Base-by-base conservation (phyloP, 352 stramenopile genomes). In the Pythium apleroticum region DNA sequence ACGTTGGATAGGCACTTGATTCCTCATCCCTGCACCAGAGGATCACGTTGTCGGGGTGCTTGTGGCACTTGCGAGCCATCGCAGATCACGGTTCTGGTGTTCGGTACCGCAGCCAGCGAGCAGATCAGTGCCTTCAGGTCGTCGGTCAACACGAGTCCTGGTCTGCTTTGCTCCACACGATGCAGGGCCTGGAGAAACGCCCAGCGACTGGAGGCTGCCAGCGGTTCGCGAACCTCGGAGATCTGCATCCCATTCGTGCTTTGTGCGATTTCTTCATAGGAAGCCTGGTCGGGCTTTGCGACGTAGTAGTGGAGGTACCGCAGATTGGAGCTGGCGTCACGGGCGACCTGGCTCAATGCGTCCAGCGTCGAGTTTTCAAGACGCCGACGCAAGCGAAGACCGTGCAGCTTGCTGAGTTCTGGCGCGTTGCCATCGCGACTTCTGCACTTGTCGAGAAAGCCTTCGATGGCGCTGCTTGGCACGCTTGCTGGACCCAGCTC, bases 91-190 rank as follows among this genome's bases (percentile, higher is more conserved):
- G 24, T 52, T 52, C 45, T 27, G 6, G 45, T 52, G 10, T 52
- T 1, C 45, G 45, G 45, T 14, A 9, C 15, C 45, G 45, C 45
- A 8, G 45, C 45, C n/a, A 52, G 10, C 45, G 24, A 31, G 20
- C 45, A 52, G 45, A 31, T 52, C 45, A 52, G 45, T 30, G 45
- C n/a, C 45, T 52, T 52, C 12, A 52, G 22, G n/a, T 52, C 45
- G 15, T 52, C 45, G 10, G 45, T 31, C 8, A 52, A 20, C 22
- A 31, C 45, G 8, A 52, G 11, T 12, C 45, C 20, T 31, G 10
- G 20, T 27, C 45, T n/a, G 12, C 20, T 6, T 30, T 27, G 20
- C 19, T 52, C 45, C 3, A 31, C 11, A 31, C 24, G 20, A 31
- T 31, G 45, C n/a, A 52, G 45, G 19, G 20, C 45, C 20, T 31